Conservation (phyloP, 2,329 filamentous ascomycete genomes). For the Microdochium bolleyi region DNA sequence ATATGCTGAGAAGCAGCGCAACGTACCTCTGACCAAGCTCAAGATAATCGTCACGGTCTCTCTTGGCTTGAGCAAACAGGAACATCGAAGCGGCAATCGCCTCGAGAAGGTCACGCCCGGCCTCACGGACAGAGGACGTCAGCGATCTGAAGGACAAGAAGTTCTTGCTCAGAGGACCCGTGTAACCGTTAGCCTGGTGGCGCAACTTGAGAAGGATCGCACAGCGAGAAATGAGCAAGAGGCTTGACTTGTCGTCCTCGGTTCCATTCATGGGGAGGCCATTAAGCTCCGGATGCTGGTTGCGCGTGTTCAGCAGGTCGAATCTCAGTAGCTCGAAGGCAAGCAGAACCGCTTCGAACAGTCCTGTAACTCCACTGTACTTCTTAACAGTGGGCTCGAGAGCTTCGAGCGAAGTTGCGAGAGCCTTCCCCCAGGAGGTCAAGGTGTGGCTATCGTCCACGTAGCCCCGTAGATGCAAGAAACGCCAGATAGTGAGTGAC, state of each 20-base stretch:
- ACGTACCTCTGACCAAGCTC: slow-evolving; percentile 64
- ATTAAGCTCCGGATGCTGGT: slow-evolving; percentile 45
- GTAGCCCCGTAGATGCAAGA: slow-evolving; percentile 83
- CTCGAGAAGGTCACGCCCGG: slow-evolving; percentile 77
- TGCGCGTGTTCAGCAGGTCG: slow-evolving; percentile 66
- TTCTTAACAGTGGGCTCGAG: slow-evolving; percentile 46
- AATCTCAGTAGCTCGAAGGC: slow-evolving; percentile 80
- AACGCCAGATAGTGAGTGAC: slow-evolving; percentile 75
- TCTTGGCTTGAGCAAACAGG: slow-evolving; percentile 68
- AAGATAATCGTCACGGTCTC: slow-evolving; percentile 58
- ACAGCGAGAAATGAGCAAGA: slow-evolving; percentile 78
- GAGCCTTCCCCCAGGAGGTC: slow-evolving; percentile 75
- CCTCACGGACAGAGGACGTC: slow-evolving; percentile 68
- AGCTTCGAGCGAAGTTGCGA: slow-evolving; percentile 60
- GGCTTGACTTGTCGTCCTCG: slow-evolving; percentile 69
- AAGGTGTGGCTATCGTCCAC: slow-evolving; percentile 71
- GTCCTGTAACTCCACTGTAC: slow-evolving; percentile 31
- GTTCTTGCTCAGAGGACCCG: slow-evolving; percentile 85
- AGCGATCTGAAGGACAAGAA: slow-evolving; percentile 81
- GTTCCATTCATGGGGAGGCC: slow-evolving; percentile 46
- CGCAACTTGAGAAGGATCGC: slow-evolving; percentile 75
- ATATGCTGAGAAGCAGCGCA: slow-evolving; percentile 1
- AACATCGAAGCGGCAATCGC: slow-evolving; percentile 74
- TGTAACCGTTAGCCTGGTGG: slow-evolving; percentile 84
- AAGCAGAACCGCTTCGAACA: slow-evolving; percentile 73